These are phyloP conservation scores for Fusarium veterinarium DNA, from an alignment of 2,329 filamentous ascomycete species.

Conservation along the genomic window DNA sequence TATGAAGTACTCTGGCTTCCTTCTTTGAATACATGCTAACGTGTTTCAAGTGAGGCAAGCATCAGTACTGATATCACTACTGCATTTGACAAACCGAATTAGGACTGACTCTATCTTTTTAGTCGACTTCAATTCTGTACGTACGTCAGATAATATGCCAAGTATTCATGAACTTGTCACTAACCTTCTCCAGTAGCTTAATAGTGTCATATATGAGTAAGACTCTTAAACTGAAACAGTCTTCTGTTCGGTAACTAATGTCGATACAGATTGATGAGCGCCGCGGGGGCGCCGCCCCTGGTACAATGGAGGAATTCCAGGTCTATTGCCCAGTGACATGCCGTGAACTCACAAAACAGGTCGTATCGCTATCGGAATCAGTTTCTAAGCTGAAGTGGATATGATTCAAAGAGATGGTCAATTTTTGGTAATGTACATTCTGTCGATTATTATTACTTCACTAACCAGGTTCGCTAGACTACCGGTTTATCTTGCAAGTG, in stretches of 20 bases:
- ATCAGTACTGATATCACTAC: not conserved
- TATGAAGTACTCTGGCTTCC: not conserved
- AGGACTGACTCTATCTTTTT: not conserved
- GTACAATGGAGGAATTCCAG: too few relatives aligned
- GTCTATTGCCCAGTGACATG: too few relatives aligned
- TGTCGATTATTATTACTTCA: too few relatives aligned
- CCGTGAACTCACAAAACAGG: too few relatives aligned
- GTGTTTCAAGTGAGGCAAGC: not conserved
- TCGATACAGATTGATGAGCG: not conserved
- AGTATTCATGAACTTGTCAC: not conserved
- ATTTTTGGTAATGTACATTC: too few relatives aligned
- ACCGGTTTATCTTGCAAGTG: too few relatives aligned
- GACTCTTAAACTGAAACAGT: not conserved
- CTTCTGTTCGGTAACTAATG: fast-evolving
- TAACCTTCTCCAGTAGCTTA: not conserved
- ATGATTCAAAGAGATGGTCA: too few relatives aligned
- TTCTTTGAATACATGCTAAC: not conserved
- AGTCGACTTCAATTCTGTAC: not conserved
- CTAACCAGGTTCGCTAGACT: too few relatives aligned
- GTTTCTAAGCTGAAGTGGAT: too few relatives aligned
- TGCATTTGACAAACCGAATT: not conserved
- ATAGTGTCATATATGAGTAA: not conserved
- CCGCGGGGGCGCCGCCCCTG: too few relatives aligned
- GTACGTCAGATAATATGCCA: not conserved
- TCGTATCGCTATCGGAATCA: too few relatives aligned